Base-by-base conservation (phyloP, 306 rosid genomes). In the Abrus pulchellus region DNA sequence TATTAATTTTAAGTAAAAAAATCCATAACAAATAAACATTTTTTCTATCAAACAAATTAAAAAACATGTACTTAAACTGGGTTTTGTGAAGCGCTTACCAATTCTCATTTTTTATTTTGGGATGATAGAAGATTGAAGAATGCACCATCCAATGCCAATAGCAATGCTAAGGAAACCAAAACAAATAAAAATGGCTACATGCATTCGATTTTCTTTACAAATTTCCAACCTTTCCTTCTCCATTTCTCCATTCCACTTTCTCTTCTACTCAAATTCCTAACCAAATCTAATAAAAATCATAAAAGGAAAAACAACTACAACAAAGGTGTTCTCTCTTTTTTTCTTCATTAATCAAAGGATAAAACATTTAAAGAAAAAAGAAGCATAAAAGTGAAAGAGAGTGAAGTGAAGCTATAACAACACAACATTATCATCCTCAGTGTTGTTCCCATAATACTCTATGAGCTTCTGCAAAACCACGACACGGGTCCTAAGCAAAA, bases 401-500 rank as follows among this genome's bases (percentile, higher is more conserved):
- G 29, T 47, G 27, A 68, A 79, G 50, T 20, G 80, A 64, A 82
- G 83, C 55, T 13, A 83, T 83, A 83, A 84, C 77, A 76, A 82
- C 72, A 86, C 82, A 85, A 66, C 85, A 60, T 80, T 72, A 68
- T 83, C 87, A 63, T 76, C 70, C 55, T 86, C 90, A 7, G 6
- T 59, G 30, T 12, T 6, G 43, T 11, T 49, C 32, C 93, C 97
- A 64, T 95, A 91, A 80, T 44, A 82, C 74, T 91, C 88, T 14
- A 95, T 9, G 36, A 94, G 89, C 68, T 87, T 93, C 92, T 95
- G 97, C 80, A 95, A 86, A 81, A 95, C 14, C 76, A 86, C 82
- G 61, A 95, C 96, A 73, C 87, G 86, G 65, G 92, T 84, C 82
- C 85, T 72, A 36, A 95, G 73, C 43, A 84, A 86, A 59, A 93